Percentiles rank a stretch among this genome's conserved stretches.
These are phyloP conservation scores for Thermoascus crustaceus DNA, from an alignment of 2,329 filamentous ascomycete species.

Conservation along the genomic window DNA sequence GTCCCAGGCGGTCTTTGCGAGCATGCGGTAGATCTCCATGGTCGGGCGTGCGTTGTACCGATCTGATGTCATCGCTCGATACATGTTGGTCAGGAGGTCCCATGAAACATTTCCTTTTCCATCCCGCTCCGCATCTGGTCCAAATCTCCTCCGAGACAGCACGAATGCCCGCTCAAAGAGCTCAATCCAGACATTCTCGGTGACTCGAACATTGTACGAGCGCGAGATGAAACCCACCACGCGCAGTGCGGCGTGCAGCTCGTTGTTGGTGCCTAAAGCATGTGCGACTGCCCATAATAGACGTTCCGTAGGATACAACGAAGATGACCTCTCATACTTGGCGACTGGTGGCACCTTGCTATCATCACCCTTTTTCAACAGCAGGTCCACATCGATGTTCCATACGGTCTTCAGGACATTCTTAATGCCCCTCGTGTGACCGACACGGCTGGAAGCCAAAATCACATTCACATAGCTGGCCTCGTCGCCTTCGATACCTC, in stretches of 20 bases:
- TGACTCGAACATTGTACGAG: slow-evolving; percentile 51
- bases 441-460: slow-evolving; percentile 45
- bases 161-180: slow-evolving; percentile 61
- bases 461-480: slow-evolving; percentile 48
- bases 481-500: slow-evolving; percentile 40
- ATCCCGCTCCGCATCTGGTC: slow-evolving; percentile 19
- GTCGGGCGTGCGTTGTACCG: slow-evolving; percentile 51
- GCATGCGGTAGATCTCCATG: slow-evolving; percentile 45
- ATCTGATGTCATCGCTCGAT: slow-evolving; percentile 50
- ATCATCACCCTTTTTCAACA: slow-evolving; percentile 28
- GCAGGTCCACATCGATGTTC: slow-evolving; percentile 43
- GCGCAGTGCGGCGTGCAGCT: slow-evolving; percentile 51
- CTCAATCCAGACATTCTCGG: slow-evolving; percentile 54
- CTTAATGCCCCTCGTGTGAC: slow-evolving; percentile 40
- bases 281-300: slow-evolving; percentile 62
- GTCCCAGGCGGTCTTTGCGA: slow-evolving; percentile 23
- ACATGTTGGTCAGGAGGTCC: slow-evolving; percentile 46
- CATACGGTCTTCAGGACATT: slow-evolving; percentile 45
- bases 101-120: slow-evolving; percentile 28
- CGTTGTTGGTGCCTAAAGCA: slow-evolving; percentile 57
- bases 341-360: slow-evolving; percentile 27
- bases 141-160: slow-evolving; percentile 38
- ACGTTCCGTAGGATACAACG: slow-evolving; percentile 49
- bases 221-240: slow-evolving; percentile 56
- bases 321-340: slow-evolving; percentile 41